Base-by-base conservation (phyloP, 257 asterid genomes). In the Jacaranda mimosifolia region DNA sequence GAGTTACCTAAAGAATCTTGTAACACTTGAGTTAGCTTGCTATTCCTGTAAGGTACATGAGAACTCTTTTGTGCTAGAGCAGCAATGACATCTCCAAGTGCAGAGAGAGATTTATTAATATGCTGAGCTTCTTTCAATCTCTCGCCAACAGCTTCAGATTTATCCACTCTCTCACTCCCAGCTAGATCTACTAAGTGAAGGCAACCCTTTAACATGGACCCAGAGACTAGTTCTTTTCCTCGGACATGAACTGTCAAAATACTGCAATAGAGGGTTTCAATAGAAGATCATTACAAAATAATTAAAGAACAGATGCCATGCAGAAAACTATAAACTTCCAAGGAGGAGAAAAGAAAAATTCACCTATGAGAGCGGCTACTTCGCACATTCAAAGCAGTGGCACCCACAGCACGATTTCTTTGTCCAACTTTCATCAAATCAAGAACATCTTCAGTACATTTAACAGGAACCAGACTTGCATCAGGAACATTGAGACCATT, bases 401-500 rank as follows among this genome's bases (percentile, higher is more conserved):
- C 97, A 68, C 97, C 98, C 35, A 94, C 95, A 53, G 97, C 97
- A 9, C 97, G 98, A 60, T 91, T 91, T 77, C 76, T 82, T 57
- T 86, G 96, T 40, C 98, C 97, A 17, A 88, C 82, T 82, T 81
- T 90, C 98, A 94, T 94, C 89, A 88, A 85, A 45, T 90, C 98
- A 79, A 94, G 91, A 83, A 94, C 98, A 83, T 94, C 97, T 90
- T 86, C 89, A 74, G 97, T 94, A 62, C 93, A 81, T 74, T 79
- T 90, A 19, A 94, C 98, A 14, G 91, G 87, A 83, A 92, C 70
- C 59, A 94, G 79, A 80, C 92, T 86, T 1, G 98, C 98, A 82
- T 94, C 97, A 35, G 98, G 98, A 66, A 94, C 97, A 79, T 94
- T 94, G 57, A 94, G 96, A 62, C 98, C 98, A 45, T 94, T 94